Conservation (phyloP, 805 yeast species). For the Vanderwaltozyma verrucispora region DNA sequence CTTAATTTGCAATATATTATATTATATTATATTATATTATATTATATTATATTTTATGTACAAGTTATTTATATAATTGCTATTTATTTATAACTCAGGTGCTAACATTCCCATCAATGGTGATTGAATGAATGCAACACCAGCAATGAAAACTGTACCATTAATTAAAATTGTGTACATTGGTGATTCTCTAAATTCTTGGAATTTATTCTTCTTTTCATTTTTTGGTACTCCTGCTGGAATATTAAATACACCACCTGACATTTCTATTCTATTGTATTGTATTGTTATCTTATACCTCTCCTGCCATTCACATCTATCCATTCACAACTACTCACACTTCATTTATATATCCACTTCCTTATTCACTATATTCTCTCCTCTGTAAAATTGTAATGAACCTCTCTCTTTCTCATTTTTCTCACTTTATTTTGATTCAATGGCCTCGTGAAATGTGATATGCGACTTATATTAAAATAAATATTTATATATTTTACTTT, state of each 20-base stretch:
- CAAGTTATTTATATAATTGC: not conserved
- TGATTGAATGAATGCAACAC: conserved; percentile 67
- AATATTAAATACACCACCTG: conserved; percentile 22
- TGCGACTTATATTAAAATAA: too few species aligned
- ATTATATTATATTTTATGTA: conserved; percentile 2
- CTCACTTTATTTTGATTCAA: too few species aligned
- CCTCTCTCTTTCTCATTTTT: too few species aligned
- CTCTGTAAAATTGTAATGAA: too few species aligned
- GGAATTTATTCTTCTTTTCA: conserved; percentile 27
- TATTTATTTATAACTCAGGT: conserved; percentile 42
- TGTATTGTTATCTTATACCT: too few species aligned
- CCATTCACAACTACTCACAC: too few species aligned
- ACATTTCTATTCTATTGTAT: too few species aligned
- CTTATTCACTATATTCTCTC: too few species aligned
- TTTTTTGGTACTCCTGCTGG: conserved; percentile 17
- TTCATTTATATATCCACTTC: too few species aligned
- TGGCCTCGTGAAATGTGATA: too few species aligned
- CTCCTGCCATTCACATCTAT: too few species aligned
- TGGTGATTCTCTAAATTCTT: conserved; percentile 53
- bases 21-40: not conserved
- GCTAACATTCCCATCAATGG: conserved; percentile 74
- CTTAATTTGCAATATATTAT: not conserved
- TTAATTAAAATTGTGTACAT: conserved; percentile 55
- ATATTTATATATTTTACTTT: too few species aligned
- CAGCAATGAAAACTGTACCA: conserved; percentile 55